Evolutionary conservation across 768 basidiomycete genomes (phyloP).

Genomic region (Lactarius akahatsu): DNA sequence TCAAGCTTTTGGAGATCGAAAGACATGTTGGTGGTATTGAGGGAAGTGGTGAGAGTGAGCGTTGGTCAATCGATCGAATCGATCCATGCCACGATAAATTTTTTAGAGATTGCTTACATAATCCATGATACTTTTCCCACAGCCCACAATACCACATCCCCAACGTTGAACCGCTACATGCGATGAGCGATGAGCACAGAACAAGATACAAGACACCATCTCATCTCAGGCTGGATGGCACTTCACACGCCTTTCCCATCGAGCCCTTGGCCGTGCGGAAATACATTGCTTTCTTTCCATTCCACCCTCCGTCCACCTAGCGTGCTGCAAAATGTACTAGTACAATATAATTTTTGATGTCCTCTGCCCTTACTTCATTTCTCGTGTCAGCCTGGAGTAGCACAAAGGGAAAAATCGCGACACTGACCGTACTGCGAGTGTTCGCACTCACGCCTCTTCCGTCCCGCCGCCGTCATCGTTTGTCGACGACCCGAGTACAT

Average conservation of each 20-base stretch:
- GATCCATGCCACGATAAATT: not conserved
- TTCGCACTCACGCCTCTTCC: not conserved
- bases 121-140: not conserved
- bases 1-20: conserved; percentile 73
- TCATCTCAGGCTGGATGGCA: not conserved
- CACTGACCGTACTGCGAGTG: not conserved
- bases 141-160: too few species aligned
- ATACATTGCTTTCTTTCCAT: not conserved
- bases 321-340: not conserved
- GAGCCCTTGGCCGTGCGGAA: not conserved
- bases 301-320: not conserved
- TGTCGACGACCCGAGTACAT: not conserved
- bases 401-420: not conserved
- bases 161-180: not conserved
- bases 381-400: not conserved
- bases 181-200: not conserved
- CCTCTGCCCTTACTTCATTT: not conserved
- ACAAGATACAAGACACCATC: not conserved
- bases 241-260: not conserved
- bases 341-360: not conserved
- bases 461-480: not conserved
- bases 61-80: not conserved
- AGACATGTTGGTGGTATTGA: conserved; percentile 48
- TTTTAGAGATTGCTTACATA: not conserved
- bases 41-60: not conserved